Conservation (phyloP, 2,329 filamentous ascomycete species). For the Aspergillus sp. region DNA sequence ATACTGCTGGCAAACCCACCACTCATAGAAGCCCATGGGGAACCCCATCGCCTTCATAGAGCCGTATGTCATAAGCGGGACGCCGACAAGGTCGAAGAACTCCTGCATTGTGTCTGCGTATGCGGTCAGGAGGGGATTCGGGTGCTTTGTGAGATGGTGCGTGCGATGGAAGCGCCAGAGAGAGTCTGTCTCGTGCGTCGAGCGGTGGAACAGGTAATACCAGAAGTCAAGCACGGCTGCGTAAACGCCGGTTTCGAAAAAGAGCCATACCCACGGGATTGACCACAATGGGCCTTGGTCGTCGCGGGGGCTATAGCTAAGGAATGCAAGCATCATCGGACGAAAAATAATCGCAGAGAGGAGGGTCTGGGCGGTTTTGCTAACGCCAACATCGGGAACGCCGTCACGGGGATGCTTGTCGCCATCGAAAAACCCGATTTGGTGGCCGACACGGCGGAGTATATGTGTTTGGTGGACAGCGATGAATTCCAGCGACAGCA, state of each 20-base stretch:
- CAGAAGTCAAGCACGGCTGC: slow-evolving; percentile 37
- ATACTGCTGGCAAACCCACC: slow-evolving; percentile 34
- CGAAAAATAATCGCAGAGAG: slow-evolving; percentile 25
- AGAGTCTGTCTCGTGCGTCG: slow-evolving; percentile 32
- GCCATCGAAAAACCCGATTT: slow-evolving; percentile 38
- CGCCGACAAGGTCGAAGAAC: slow-evolving; percentile 32
- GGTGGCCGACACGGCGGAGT: slow-evolving; percentile 33
- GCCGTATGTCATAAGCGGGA: slow-evolving; percentile 31
- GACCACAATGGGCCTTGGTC: slow-evolving; percentile 14
- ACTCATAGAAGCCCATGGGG: slow-evolving; percentile 40
- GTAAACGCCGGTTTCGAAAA: slow-evolving; percentile 34
- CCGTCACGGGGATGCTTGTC: slow-evolving; percentile 40
- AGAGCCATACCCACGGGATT: slow-evolving; percentile 28
- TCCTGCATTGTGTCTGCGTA: slow-evolving; percentile 39
- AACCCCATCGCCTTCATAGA: slow-evolving; percentile 28
- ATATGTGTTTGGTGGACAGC: slow-evolving; percentile 34
- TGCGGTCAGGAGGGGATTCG: slow-evolving; percentile 32
- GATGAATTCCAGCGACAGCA: slow-evolving; percentile 30
- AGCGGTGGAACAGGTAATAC: slow-evolving; percentile 28
- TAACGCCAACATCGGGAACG: slow-evolving; percentile 34
- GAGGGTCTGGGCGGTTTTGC: slow-evolving; percentile 24
- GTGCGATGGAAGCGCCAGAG: slow-evolving; percentile 38
- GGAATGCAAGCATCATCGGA: slow-evolving; percentile 22
- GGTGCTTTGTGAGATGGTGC: slow-evolving; percentile 39
- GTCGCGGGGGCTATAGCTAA: slow-evolving; percentile 15